Conservation (phyloP, 1,139 yeast genomes). For the Pichia terricola region DNA sequence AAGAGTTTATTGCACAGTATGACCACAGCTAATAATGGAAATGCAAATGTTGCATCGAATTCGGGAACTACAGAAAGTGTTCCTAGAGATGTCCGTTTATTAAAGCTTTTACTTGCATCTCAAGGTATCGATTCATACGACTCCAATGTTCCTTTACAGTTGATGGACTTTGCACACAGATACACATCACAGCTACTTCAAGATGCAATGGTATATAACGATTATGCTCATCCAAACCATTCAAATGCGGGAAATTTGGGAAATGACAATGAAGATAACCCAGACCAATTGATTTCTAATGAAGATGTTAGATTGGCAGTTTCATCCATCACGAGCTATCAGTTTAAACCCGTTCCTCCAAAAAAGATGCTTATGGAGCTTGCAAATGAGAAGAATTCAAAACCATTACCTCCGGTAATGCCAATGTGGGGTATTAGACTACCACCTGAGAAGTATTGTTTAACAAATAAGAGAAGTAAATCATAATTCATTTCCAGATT, state of each 20-base stretch:
- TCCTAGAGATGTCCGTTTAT: conserved; percentile 85
- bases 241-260: conserved; percentile 29
- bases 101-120: conserved; percentile 85
- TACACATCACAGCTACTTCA: conserved; percentile 80
- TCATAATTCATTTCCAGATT: no score
- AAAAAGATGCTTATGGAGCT: conserved; percentile 82
- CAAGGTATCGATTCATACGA: conserved; percentile 89
- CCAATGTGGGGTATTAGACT: conserved; percentile 88
- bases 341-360: conserved; percentile 88
- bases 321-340: conserved; percentile 87
- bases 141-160: conserved; percentile 88
- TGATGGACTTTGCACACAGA: conserved; percentile 92
- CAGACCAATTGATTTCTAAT: conserved; percentile 39
- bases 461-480: conserved; percentile 41
- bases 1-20: no score
- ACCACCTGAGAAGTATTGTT: conserved; percentile 96
- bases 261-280: neutral
- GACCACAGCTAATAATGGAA: neutral
- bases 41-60: neutral
- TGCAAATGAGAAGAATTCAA: conserved; percentile 85
- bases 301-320: conserved; percentile 91
- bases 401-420: conserved; percentile 84
- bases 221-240: conserved; percentile 49
- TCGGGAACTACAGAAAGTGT: neutral
- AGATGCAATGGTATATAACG: conserved; percentile 83